These are phyloP conservation scores for Jackrogersella minutella DNA, from an alignment of 495 filamentous ascomycete genomes.

Conservation along the genomic window DNA sequence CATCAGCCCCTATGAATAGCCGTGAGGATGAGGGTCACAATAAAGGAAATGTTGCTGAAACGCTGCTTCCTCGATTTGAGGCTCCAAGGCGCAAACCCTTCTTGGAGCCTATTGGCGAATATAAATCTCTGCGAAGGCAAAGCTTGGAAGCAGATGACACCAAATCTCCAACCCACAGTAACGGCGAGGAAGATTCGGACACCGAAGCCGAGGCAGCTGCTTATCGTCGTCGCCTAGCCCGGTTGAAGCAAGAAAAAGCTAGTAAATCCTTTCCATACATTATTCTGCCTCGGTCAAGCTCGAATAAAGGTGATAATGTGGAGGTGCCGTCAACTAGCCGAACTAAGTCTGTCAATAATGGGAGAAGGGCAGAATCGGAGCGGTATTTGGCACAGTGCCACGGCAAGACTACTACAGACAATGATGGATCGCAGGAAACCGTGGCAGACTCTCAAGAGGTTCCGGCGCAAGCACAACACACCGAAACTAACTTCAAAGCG, in stretches of 20 bases:
- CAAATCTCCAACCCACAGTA: conserved; percentile 31
- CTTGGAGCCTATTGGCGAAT: conserved; percentile 41
- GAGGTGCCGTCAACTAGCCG: conserved; percentile 53
- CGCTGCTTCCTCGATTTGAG: conserved; percentile 8
- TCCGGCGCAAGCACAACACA: conserved; percentile 15
- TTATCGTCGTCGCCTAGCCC: conserved; percentile 39
- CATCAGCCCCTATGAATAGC: conserved; percentile 22
- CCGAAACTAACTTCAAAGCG: conserved; percentile 35
- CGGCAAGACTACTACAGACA: conserved; percentile 17
- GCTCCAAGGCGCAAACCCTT: conserved; percentile 19
- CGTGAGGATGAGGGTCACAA: conserved; percentile 14
- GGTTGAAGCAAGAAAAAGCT: conserved; percentile 47
- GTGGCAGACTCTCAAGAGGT: conserved; percentile 46
- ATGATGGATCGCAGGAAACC: conserved; percentile 41
- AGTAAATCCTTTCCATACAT: conserved; percentile 49
- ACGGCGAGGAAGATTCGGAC: conserved; percentile 29
- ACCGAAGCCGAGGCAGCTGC: conserved; percentile 27
- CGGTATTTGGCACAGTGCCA: conserved; percentile 35
- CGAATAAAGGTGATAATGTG: conserved; percentile 38
- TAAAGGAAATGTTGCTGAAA: conserved; percentile 22
- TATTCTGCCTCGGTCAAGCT: conserved; percentile 43
- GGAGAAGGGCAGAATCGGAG: conserved; percentile 25
- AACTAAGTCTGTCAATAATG: conserved; percentile 24
- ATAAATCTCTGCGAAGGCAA: conserved; percentile 35
- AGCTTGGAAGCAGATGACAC: conserved; percentile 17